Conservation (phyloP, 352 stramenopile genomes). For the Phytophthora constricta region DNA sequence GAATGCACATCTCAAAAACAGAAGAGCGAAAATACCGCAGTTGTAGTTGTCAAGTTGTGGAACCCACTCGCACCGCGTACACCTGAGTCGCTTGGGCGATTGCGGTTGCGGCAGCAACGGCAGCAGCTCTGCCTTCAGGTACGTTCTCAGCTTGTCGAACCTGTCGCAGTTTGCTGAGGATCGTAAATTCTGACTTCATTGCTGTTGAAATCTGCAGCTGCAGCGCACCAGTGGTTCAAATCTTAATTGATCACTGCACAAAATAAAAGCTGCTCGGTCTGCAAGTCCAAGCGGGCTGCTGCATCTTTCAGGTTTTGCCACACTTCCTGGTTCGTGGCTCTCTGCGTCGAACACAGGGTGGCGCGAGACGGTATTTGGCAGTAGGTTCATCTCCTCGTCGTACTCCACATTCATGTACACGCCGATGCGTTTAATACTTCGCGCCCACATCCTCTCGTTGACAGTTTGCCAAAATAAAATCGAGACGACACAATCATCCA, state of each 20-base stretch:
- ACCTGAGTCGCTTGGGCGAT: constrained; percentile 9
- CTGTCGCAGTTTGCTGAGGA: background rate
- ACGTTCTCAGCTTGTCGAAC: background rate
- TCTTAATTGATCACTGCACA: constrained; percentile 7
- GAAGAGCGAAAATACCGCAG: constrained; percentile 11
- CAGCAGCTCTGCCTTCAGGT: constrained; percentile 7
- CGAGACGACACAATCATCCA: too few species aligned
- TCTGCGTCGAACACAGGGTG: too few species aligned
- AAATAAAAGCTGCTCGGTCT: constrained; percentile 9
- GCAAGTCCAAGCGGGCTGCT: too few species aligned
- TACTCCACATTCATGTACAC: too few species aligned
- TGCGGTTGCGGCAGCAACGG: background rate
- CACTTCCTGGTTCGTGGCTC: too few species aligned
- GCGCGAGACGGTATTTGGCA: too few species aligned
- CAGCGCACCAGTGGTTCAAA: constrained; percentile 18
- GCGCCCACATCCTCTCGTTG: too few species aligned
- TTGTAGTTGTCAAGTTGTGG: constrained; percentile 11
- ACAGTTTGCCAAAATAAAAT: too few species aligned
- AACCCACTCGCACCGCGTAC: background rate
- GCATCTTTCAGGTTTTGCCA: too few species aligned
- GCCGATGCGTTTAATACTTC: too few species aligned
- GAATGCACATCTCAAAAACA: constrained; percentile 12
- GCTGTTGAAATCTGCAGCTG: background rate
- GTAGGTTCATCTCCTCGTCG: too few species aligned
- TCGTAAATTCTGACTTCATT: too few species aligned